Conservation (phyloP, 2,329 filamentous ascomycete species). For the Fusarium liriodendri region DNA sequence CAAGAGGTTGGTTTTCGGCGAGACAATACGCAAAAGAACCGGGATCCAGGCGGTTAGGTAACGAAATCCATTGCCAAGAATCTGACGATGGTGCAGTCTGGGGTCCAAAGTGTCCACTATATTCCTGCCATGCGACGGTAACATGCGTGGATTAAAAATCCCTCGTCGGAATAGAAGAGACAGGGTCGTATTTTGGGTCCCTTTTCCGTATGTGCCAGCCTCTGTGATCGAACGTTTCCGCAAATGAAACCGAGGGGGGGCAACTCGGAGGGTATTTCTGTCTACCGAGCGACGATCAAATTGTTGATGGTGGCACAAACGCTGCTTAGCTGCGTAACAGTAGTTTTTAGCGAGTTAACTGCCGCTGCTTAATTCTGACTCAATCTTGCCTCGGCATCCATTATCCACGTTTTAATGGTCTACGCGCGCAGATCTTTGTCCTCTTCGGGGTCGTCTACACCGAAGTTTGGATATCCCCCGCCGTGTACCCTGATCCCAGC, state of each 20-base stretch:
- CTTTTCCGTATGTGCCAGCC: background rate
- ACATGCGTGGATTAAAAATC: slow-evolving; percentile 5
- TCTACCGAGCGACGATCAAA: slow-evolving; percentile 12
- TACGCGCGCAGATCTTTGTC: slow-evolving; percentile 18
- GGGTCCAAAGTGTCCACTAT: background rate
- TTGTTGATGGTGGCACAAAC: background rate
- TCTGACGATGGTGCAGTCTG: background rate
- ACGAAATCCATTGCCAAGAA: background rate
- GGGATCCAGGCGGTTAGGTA: background rate
- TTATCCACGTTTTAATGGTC: slow-evolving; percentile 15
- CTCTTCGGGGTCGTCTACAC: slow-evolving; percentile 3
- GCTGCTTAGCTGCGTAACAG: background rate
- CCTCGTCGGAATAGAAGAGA: background rate
- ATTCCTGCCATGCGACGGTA: background rate
- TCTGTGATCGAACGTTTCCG: slow-evolving; percentile 16
- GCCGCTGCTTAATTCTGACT: background rate
- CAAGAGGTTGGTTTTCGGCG: background rate
- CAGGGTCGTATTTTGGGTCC: slow-evolving; percentile 1
- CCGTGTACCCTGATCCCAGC: background rate
- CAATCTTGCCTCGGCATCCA: slow-evolving; percentile 22
- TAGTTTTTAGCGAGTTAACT: background rate
- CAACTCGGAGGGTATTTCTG: slow-evolving; percentile 30
- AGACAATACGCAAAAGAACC: background rate
- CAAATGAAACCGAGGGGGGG: slow-evolving; percentile 7
- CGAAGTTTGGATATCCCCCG: background rate